Base-by-base conservation (phyloP, 352 stramenopile species). In the Pythium oligandrum region DNA sequence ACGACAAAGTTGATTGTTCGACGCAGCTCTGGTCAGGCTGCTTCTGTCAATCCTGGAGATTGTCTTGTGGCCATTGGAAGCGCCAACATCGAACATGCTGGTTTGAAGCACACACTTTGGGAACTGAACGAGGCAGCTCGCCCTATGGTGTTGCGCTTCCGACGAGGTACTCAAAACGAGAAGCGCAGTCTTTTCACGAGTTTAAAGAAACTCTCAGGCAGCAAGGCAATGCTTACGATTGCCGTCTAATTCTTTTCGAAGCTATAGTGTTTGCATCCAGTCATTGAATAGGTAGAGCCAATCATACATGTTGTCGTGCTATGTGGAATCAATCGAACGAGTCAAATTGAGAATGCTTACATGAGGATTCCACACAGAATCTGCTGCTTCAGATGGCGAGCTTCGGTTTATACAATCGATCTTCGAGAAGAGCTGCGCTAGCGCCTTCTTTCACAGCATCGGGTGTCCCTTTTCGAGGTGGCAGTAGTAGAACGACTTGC, bases 101-200 rank as follows among this genome's bases (percentile, higher is more conserved):
- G 84, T 10, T 65, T 95, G 3, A 90, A 91, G 64, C 84, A 93
- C 58, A 92, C 84, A 34, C 45, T 95, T 26, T 95, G 84, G 84
- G 81, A 82, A 46, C 57, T 95, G 38, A 91, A 90, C 42, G 84
- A 90, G 45, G 72, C 80, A 7, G 69, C 76, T 30, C 75, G 82
- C 1, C 84, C 84, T 10, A 74, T 93, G 44, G 74, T 87, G 39
- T 64, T 95, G 31, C 82, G 82, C 4, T 95, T 95, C 58, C 82
- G 84, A 51, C 79, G 79, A 55, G 79, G 83, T 12, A 90, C 88
- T 43, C 73, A 71, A 39, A 90, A 74, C 34, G 75, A 85, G 57
- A 90, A 87, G 57, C 83, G 66, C 55, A 93, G 79, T 71, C 55
- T 93, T 34, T 93, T 93, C 44, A 71, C 73, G 12, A 69, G 57